phyloP scores from a whole-genome alignment of 768 basidiomycete genomes.

The Calocybe cyanea region DNA sequence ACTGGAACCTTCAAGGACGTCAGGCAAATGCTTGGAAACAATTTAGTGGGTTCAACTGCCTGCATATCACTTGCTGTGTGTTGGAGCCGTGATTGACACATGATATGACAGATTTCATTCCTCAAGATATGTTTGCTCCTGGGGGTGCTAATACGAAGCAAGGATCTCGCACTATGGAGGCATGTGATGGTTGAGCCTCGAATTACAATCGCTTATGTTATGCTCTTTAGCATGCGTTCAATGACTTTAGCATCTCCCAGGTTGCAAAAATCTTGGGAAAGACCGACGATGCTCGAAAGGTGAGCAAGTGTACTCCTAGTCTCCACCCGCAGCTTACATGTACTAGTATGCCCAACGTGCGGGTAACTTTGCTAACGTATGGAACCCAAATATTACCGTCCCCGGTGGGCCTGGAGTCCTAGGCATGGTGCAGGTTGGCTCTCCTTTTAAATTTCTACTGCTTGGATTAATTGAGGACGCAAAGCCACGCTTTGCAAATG shows the following conservation, averaged over 20 bases:
- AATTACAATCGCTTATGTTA: background rate
- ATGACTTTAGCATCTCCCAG: conserved; percentile 62
- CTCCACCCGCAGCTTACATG: background rate
- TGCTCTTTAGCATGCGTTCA: conserved; percentile 49
- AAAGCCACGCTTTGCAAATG: conserved; percentile 52
- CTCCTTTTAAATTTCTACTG: background rate
- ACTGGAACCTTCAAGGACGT: conserved; percentile 63
- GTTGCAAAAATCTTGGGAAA: conserved; percentile 54
- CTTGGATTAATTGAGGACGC: background rate
- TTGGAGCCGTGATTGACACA: background rate
- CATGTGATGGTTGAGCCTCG: conserved; percentile 17
- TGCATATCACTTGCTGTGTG: background rate
- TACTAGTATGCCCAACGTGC: conserved; percentile 50
- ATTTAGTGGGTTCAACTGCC: conserved; percentile 30
- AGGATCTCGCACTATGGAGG: conserved; percentile 60
- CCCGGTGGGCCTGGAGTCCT: conserved; percentile 42
- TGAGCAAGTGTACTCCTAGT: conserved; percentile 14
- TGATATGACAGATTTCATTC: conserved; percentile 31
- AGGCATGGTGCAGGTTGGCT: conserved; percentile 59
- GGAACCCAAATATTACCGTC: conserved; percentile 54
- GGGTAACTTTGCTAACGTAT: conserved; percentile 54
- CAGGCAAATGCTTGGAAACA: conserved; percentile 56
- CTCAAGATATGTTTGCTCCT: conserved; percentile 36
- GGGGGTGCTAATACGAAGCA: conserved; percentile 59
- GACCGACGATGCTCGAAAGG: conserved; percentile 47